Percentiles rank a stretch among this genome's conserved stretches.
phyloP scores from a whole-genome alignment of 163 green algal species.

The Scenedesmus sp. region DNA sequence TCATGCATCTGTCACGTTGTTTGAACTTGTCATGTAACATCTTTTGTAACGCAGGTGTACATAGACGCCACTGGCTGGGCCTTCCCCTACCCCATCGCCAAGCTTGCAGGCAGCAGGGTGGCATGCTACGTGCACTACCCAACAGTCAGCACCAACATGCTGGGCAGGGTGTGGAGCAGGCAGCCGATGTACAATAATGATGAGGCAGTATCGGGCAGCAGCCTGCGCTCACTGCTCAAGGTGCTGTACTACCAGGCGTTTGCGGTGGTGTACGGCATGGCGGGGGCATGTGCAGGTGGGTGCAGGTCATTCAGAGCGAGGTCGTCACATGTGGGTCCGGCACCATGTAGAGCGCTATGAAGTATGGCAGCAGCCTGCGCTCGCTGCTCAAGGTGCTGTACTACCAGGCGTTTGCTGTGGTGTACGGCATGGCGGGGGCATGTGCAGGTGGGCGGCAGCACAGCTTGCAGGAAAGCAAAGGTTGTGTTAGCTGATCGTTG shows the following conservation, averaged over 20 bases:
- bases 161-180: slow-evolving; percentile 76
- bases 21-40: not conserved
- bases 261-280: slow-evolving; percentile 83
- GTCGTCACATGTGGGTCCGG: too few relatives aligned
- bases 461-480: too few relatives aligned
- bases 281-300: slow-evolving; percentile 69
- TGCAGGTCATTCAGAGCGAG: too few relatives aligned
- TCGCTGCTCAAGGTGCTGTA: slow-evolving; percentile 89
- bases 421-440: slow-evolving; percentile 82
- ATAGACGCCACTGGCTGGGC: slow-evolving; percentile 97
- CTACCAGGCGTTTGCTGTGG: slow-evolving; percentile 85
- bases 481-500: too few relatives aligned
- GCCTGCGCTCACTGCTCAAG: slow-evolving; percentile 78
- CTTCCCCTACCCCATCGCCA: slow-evolving; percentile 88
- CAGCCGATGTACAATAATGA: slow-evolving; percentile 91
- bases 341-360: not conserved
- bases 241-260: slow-evolving; percentile 92
- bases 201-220: slow-evolving; percentile 65
- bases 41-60: slow-evolving; percentile 71
- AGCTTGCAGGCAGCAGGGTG: slow-evolving; percentile 78
- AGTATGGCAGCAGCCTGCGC: slow-evolving; percentile 50
- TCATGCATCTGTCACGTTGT: not conserved
- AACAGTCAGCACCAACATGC: slow-evolving; percentile 95
- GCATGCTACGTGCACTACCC: slow-evolving; percentile 98
- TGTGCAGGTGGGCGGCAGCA: slow-evolving; percentile 53